Evolutionary conservation across 495 filamentous ascomycete species (phyloP), one percentile per base, ranked within the genome.

Genomic region (Aspergillus olivimuriae): DNA sequence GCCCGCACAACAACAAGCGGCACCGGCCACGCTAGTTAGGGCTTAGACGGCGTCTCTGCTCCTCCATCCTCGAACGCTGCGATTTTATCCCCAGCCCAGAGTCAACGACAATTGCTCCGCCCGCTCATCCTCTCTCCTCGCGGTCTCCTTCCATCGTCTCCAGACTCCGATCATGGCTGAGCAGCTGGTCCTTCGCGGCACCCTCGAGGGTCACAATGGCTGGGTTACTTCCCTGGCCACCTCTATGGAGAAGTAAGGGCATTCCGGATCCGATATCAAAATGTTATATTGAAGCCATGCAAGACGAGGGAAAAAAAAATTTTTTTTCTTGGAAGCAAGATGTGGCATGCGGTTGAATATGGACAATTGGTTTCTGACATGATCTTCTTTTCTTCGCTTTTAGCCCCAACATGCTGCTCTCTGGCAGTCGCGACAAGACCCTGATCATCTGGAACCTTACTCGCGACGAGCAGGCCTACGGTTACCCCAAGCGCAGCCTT

Each of bases 371-470:
- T 39, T 56, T 63, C 66, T 70, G 56, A 67, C 65, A 52, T 58
- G 22, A 46, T 34, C 53, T 39, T 44, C 39, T 50, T 53, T 56
- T 52, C 51, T 56, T 50, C 55, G 56, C 57, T 62, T 70, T 61
- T 68, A 90, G 86, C 85, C 94, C 94, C 62, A 96, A 99, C 81
- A 99, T 99, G 94, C 89, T 99, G 63, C 85, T 99, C 53, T 99
- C 92, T 47, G 89, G 80, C 58, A 86, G 80, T 71, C 88, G 92
- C 70, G 92, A 99, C 82, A 95, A 97, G 82, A 87, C 87, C 58
- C 77, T 99, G 66, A 99, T 99, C 76, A 91, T 99, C 82, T 99
- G 92, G 92, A 94, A 95, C 84, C 83, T 99, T 57, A 97, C 92
- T 71, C 91, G 92, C 71, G 92, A 99, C 70, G 92, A 97, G 73